Evolutionary conservation across 345 rosid species (phyloP).

Genomic region (Carallia brachiata): DNA sequence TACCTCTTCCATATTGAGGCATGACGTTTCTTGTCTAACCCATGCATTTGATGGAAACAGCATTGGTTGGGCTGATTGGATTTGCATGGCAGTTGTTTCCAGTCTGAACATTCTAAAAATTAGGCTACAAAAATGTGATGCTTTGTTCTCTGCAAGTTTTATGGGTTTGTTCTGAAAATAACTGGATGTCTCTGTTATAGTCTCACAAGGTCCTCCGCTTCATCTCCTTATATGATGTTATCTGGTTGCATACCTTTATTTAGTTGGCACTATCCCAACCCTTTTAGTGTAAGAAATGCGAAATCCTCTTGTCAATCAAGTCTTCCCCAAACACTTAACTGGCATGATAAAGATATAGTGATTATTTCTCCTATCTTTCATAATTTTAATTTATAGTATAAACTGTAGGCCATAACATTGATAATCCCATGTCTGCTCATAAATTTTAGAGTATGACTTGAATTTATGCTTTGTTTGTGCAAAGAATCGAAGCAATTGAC

Average conservation of each 20-base stretch:
- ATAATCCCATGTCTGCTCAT: not conserved
- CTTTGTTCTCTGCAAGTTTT: no score
- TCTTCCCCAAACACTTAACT: not conserved
- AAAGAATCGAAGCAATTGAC: slow-evolving; percentile 73
- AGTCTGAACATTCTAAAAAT: no score
- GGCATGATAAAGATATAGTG: not conserved
- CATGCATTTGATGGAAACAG: not conserved
- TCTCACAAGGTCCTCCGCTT: not conserved
- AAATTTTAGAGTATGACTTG: no score
- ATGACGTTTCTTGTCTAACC: not conserved
- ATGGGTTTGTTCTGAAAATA: no score
- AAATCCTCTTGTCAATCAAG: not conserved
- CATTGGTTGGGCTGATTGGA: not conserved
- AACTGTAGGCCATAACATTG: not conserved
- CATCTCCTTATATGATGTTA: not conserved
- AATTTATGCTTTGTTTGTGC: no score
- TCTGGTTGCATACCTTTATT: not conserved
- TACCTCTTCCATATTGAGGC: not conserved
- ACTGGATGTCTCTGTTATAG: not conserved
- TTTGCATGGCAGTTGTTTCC: no score
- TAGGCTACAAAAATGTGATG: no score
- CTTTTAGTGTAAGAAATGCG: not conserved
- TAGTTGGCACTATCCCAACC: no score
- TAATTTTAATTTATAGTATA: no score
- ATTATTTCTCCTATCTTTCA: no score